A percentile compares a stretch with the other conserved stretches of the same genome.
Conservation (phyloP, 306 rosid genomes). For the Mimosa bimucronata region DNA sequence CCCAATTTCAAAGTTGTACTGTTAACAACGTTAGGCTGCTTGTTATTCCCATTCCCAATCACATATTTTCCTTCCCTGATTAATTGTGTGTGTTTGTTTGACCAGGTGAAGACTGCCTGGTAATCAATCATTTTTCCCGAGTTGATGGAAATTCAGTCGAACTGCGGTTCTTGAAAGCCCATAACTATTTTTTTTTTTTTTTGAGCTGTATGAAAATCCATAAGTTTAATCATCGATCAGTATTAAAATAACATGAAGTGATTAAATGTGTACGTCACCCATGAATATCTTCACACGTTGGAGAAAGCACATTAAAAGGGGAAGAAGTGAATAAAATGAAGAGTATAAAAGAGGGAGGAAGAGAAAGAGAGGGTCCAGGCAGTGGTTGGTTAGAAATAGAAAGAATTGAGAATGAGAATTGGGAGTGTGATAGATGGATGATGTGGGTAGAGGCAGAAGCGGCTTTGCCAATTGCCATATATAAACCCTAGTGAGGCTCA, state of each 20-base stretch:
- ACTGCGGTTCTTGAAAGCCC: no score
- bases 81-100: neutral
- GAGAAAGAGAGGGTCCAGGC: neutral
- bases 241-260: no score
- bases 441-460: neutral
- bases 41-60: neutral
- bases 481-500: slow-evolving; percentile 56
- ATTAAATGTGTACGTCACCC: no score
- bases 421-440: no score
- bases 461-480: neutral
- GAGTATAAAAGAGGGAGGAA: neutral
- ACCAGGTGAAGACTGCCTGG: neutral
- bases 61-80: neutral
- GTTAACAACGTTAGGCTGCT: no score
- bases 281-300: neutral
- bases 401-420: neutral
- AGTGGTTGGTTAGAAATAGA: neutral
- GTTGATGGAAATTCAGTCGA: neutral
- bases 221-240: neutral
- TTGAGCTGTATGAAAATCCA: no score
- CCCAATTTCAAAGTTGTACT: neutral
- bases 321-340: neutral
- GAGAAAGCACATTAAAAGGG: neutral
- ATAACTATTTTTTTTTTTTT: no score
- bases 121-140: neutral